Evolutionary conservation across 352 stramenopile species (phyloP), one percentile per base, ranked within the genome.

Genomic region (Globisporangium barbulae): DNA sequence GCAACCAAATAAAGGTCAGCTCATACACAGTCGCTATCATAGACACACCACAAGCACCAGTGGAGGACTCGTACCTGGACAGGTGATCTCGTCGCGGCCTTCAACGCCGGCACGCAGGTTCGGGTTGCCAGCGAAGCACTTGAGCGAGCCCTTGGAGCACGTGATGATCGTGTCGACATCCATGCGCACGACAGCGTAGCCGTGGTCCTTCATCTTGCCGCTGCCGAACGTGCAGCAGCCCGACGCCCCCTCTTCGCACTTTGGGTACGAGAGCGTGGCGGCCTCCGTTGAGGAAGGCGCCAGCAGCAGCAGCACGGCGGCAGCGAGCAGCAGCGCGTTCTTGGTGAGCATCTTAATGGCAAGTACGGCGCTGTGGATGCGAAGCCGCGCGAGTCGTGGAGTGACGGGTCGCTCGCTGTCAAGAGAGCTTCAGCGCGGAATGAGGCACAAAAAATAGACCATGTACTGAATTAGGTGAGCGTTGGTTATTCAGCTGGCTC

Each of bases 61-160:
- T 22, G 45, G n/a, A 9, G 9, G 10, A 41, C 35, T 59, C 74
- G 22, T 74, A 90, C 81, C 76, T 21, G 79, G 80, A 31, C 82
- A 91, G 0, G 64, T 65, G 53, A 89, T 68, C 53, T 74, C 74
- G n/a, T 61, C 41, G 31, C 73, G 67, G 5, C 61, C 66, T 28
- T 83, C 75, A 41, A 61, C 64, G n/a, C 55, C 69, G 5, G 78
- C 79, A 30, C 71, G 75, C 64, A 85, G 69, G 59, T 71, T 76
- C 5, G 83, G 79, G 71, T 91, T 90, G 50, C 81, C 80, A 28
- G 69, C 58, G 37, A 79, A 79, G 70, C 83, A 91, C 57, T 74
- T 70, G 67, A 91, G 69, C 39, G 57, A 63, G 58, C 75, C 74
- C 48, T 77, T 67, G 42, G 68, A 74, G 71, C 83, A 91, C 31